A percentile compares a stretch with the other conserved stretches of the same genome.
phyloP scores from a whole-genome alignment of 805 yeast species.

The Candida sonorensis region DNA sequence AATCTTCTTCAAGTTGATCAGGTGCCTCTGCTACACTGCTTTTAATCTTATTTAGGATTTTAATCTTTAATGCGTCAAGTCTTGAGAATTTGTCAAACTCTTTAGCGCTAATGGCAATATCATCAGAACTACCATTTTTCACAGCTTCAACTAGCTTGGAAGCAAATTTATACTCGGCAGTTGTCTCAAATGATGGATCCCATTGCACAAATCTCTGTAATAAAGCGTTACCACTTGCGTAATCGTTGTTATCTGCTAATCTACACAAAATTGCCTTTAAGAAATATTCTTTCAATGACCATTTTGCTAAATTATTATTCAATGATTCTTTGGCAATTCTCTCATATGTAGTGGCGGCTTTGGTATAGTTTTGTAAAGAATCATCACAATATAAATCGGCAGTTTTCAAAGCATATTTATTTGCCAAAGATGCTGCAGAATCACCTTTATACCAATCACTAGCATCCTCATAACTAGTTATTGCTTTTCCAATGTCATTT shows the following conservation, averaged over 20 bases:
- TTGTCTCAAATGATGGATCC: constrained; percentile 69
- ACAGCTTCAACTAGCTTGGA: constrained; percentile 66
- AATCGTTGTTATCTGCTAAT: constrained; percentile 70
- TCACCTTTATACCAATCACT: constrained; percentile 96
- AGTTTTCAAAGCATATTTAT: constrained; percentile 79
- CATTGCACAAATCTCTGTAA: constrained; percentile 55
- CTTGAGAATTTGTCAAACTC: constrained; percentile 84
- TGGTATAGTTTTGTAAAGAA: constrained; percentile 53
- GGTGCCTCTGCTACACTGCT: constrained; percentile 28
- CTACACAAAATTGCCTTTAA: constrained; percentile 77
- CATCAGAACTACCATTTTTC: constrained; percentile 72
- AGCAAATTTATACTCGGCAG: constrained; percentile 70
- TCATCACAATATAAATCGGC: constrained; percentile 81
- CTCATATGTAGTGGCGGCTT: constrained; percentile 74
- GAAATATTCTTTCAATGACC: constrained; percentile 92
- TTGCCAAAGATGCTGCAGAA: constrained; percentile 84
- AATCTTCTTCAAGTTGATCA: constrained; percentile 28
- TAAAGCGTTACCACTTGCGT: constrained; percentile 76
- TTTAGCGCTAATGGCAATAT: constrained; percentile 63
- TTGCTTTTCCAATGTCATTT: constrained; percentile 61
- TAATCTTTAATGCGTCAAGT: constrained; percentile 87
- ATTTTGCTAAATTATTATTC: constrained; percentile 69
- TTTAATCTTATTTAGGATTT: constrained; percentile 77
- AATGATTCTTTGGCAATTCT: constrained; percentile 69
- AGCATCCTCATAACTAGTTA: constrained; percentile 78